Base-by-base conservation (phyloP, 208 protist species). In the Trypanosoma conorhini region DNA sequence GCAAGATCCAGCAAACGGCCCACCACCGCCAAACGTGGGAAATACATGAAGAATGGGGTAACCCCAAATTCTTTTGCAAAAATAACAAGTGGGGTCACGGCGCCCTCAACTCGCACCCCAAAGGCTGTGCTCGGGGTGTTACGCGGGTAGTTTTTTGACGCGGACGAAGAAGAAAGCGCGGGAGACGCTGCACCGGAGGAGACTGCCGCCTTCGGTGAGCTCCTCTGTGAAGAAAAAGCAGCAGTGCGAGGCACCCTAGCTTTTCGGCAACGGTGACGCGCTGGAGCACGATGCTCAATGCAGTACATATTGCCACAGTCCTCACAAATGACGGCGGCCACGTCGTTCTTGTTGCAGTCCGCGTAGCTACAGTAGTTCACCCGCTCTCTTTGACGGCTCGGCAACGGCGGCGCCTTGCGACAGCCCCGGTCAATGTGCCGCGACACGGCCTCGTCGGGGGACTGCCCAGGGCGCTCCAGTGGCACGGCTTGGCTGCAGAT, bases 401-500 rank as follows among this genome's bases (percentile, higher is more conserved):
- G 26, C n/a, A 26, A 15, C 7, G 51, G 48, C n/a, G 5, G 30
- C n/a, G 55, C 13, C 22, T 55, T 35, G 22, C 72, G 67, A 71
- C 87, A 96, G n/a, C 82, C 81, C 24, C 82, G 71, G 48, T 94
- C 89, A 7, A 95, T 82, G 81, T 96, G 89, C 7, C 76, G 83
- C 28, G 81, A 89, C 21, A 96, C 83, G 0, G 86, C 89, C 64
- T 92, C 88, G 50, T 93, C 82, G 13, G 83, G 40, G 30, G 55
- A 33, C 66, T 95, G 86, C 13, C 77, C 74, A 0, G 78, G 74
- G 42, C 77, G 85, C 77, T 92, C 81, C 10, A 83, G 71, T 44
- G 80, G 79, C 5, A 93, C 89, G 19, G 85, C 64, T 13, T 65
- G 67, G 19, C 59, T 26, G 52, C 89, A 95, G 26, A 92, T 3